phyloP scores from a whole-genome alignment of 2,329 filamentous ascomycete genomes.

The Hysterium pulicare region DNA sequence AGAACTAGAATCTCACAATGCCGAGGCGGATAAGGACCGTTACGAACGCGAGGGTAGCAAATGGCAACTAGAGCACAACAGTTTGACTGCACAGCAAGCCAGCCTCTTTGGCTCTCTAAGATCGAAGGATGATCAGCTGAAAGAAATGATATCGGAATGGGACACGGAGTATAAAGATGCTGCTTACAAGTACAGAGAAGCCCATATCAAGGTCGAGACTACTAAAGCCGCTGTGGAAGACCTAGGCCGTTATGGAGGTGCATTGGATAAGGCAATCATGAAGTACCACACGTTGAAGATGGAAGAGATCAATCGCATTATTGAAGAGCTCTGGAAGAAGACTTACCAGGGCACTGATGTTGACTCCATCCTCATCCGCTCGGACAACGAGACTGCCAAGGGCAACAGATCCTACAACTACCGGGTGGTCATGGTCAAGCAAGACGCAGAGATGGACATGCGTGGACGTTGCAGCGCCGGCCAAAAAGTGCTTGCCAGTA shows the following conservation, averaged over 20 bases:
- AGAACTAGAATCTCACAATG: constrained; percentile 73
- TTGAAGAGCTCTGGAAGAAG: constrained; percentile 92
- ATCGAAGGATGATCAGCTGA: constrained; percentile 78
- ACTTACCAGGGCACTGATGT: constrained; percentile 98
- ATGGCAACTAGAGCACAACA: constrained; percentile 66
- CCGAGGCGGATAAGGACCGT: constrained; percentile 74
- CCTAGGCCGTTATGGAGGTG: constrained; percentile 73
- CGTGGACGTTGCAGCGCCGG: constrained; percentile 93
- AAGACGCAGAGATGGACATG: constrained; percentile 99
- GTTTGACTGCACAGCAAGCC: constrained; percentile 68
- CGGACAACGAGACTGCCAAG: constrained; percentile 74
- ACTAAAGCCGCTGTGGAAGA: constrained; percentile 93
- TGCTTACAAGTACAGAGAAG: constrained; percentile 74
- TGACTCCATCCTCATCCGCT: constrained; percentile 92
- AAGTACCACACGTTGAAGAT: constrained; percentile 95
- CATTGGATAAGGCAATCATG: constrained; percentile 96
- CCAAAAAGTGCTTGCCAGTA: constrained; percentile 93
- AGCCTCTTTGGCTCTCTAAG: constrained; percentile 74
- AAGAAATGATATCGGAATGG: constrained; percentile 72
- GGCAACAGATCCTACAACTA: constrained; percentile 91
- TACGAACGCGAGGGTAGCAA: constrained; percentile 67
- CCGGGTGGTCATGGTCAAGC: constrained; percentile 94
- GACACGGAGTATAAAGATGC: constrained; percentile 84
- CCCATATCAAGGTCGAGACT: constrained; percentile 84
- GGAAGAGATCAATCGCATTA: constrained; percentile 95